Evolutionary conservation across 805 yeast genomes (phyloP).

Genomic region (Candida incommunis): DNA sequence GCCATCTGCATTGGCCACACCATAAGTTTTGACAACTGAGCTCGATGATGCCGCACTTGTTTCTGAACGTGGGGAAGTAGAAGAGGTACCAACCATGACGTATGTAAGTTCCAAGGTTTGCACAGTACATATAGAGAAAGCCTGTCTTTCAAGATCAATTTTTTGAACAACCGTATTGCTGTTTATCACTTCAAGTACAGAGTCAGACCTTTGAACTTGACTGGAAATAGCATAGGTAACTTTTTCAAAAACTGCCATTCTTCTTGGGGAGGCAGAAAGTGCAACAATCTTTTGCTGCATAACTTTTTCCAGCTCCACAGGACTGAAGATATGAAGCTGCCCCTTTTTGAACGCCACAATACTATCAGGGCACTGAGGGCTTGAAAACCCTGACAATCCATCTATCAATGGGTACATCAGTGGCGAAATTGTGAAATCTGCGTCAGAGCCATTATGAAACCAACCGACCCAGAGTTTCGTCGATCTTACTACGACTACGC

Average conservation of each 20-base stretch:
- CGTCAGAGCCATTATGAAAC: conserved; percentile 18
- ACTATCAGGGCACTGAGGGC: conserved; percentile 51
- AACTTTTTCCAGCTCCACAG: background rate
- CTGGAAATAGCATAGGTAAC: conserved; percentile 23
- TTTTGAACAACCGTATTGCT: conserved; percentile 26
- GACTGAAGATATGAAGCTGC: conserved; percentile 36
- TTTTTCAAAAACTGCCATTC: conserved; percentile 4
- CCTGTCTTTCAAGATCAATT: conserved; percentile 26
- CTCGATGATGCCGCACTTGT: background rate
- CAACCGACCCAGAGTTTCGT: conserved; percentile 44
- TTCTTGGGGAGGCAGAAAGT: background rate
- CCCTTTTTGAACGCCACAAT: conserved; percentile 45
- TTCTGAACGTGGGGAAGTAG: background rate
- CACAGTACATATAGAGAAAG: background rate
- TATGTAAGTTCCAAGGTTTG: background rate
- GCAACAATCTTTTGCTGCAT: background rate
- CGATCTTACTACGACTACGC: conserved; percentile 35
- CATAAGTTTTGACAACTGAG: background rate
- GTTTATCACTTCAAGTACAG: conserved; percentile 40
- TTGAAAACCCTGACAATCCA: conserved; percentile 38
- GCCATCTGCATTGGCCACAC: background rate
- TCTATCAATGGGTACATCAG: conserved; percentile 25
- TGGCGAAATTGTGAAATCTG: conserved; percentile 32
- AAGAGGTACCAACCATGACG: background rate
- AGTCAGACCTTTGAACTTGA: conserved; percentile 12